phyloP scores from a whole-genome alignment of 352 stramenopile species.

The Phytopythium ostracodes region DNA sequence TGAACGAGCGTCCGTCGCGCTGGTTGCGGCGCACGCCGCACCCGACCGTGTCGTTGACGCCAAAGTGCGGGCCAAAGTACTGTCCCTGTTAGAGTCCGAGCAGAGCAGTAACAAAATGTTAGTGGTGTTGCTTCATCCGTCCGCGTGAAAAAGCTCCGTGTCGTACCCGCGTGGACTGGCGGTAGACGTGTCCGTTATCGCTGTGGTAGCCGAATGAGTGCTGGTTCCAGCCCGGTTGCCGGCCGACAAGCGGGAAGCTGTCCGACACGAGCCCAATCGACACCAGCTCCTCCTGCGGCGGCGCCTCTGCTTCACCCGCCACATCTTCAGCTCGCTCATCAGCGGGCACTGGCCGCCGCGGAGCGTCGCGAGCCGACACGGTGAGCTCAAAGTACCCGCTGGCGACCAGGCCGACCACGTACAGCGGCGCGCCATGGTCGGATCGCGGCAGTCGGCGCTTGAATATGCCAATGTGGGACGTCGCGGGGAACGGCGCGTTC shows the following conservation, averaged over 20 bases:
- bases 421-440: conserved; percentile 13
- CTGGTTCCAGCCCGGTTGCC: conserved; percentile 68
- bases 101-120: too few species aligned
- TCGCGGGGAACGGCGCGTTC: conserved; percentile 66
- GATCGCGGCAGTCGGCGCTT: conserved; percentile 14
- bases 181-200: conserved; percentile 74
- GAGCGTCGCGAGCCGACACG: conserved; percentile 27
- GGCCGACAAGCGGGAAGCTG: conserved; percentile 49
- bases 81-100: conserved; percentile 46
- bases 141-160: too few species aligned
- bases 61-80: conserved; percentile 59
- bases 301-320: conserved; percentile 2
- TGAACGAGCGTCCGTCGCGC: conserved; percentile 25
- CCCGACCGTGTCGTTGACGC: conserved; percentile 59
- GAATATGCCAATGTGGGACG: conserved; percentile 53
- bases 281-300: conserved; percentile 30
- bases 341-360: neutral
- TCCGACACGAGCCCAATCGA: conserved; percentile 49
- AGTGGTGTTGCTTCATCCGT: too few species aligned
- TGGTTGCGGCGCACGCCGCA: conserved; percentile 61
- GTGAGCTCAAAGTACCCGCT: conserved; percentile 82
- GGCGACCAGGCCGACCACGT: conserved; percentile 43
- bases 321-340: neutral
- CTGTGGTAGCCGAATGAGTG: conserved; percentile 75
- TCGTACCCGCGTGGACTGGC: conserved; percentile 37